Conservation (phyloP, 1,139 yeast species). For the Protomyces pachydermus region DNA sequence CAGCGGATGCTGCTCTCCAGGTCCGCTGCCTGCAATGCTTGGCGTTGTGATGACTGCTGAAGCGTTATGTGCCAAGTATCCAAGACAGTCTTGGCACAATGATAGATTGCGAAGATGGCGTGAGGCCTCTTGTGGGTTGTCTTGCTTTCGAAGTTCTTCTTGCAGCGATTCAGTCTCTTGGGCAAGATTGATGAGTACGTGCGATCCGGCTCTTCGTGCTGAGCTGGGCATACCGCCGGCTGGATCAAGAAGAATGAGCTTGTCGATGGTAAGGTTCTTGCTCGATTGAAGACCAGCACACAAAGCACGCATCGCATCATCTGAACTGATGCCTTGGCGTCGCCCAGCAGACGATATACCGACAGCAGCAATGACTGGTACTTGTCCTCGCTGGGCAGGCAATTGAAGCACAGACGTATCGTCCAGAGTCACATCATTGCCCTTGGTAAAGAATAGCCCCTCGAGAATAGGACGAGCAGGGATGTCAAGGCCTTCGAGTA, state of each 20-base stretch:
- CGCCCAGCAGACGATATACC: conserved; percentile 41
- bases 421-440: conserved; percentile 27
- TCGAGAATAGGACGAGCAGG: conserved; percentile 33
- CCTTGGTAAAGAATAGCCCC: conserved; percentile 18
- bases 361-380: conserved; percentile 6
- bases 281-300: conserved; percentile 36
- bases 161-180: conserved; percentile 71
- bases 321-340: conserved; percentile 42
- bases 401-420: conserved; percentile 18
- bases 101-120: conserved; percentile 53
- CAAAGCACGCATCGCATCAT: conserved; percentile 41
- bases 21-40: conserved; percentile 42
- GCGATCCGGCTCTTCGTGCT: conserved; percentile 69
- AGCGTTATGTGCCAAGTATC: conserved; percentile 47
- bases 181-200: conserved; percentile 75
- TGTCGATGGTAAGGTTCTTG: conserved; percentile 51
- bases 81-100: conserved; percentile 49
- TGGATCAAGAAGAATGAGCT: conserved; percentile 70
- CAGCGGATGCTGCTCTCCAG: conserved; percentile 40
- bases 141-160: conserved; percentile 48
- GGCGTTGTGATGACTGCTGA: conserved; percentile 54
- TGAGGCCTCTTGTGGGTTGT: conserved; percentile 43
- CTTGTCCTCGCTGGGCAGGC: conserved; percentile 22
- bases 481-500: conserved; percentile 30
- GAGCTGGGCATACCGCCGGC: conserved; percentile 86